Evolutionary conservation across 2,329 filamentous ascomycete species (phyloP).

Genomic region (Fusarium sp.): DNA sequence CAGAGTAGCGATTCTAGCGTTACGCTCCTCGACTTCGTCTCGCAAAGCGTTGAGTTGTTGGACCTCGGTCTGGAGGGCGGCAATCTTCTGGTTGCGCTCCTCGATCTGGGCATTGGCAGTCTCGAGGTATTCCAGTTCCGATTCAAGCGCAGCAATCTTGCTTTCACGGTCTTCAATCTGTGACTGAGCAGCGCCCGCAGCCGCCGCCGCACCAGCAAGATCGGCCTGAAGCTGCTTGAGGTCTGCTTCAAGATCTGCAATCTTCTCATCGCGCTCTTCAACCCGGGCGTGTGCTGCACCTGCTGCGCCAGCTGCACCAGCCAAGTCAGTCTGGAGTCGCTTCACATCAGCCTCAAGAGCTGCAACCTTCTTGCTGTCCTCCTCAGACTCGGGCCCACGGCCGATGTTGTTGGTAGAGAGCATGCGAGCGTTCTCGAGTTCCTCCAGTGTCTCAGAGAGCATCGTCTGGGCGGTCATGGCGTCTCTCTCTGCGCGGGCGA

Average conservation of each 20-base stretch:
- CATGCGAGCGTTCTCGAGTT: constrained; percentile 56
- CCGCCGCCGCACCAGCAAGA: constrained; percentile 27
- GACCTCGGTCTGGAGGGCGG: constrained; percentile 28
- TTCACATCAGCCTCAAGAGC: constrained; percentile 55
- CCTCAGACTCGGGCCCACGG: constrained; percentile 38
- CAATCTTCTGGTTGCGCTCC: constrained; percentile 37
- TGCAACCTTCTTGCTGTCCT: constrained; percentile 52
- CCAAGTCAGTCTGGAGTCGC: constrained; percentile 40
- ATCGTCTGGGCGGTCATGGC: constrained; percentile 57
- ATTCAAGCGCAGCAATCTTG: constrained; percentile 35
- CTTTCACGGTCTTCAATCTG: constrained; percentile 39
- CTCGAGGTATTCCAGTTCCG: constrained; percentile 30
- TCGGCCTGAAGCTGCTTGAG: constrained; percentile 31
- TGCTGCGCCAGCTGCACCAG: constrained; percentile 38
- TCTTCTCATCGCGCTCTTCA: constrained; percentile 53
- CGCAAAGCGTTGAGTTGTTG: neutral
- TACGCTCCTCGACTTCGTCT: constrained; percentile 33
- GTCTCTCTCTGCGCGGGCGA: constrained; percentile 54
- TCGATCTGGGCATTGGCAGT: constrained; percentile 36
- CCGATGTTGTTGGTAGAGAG: constrained; percentile 39
- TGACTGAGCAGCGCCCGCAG: constrained; percentile 20
- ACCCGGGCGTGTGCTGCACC: constrained; percentile 41
- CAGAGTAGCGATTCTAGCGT: constrained; percentile 31
- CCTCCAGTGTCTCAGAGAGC: constrained; percentile 59
- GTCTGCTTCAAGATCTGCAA: constrained; percentile 53